Evolutionary conservation across 768 basidiomycete genomes (phyloP).

Genomic region (Wakefieldia striispora): DNA sequence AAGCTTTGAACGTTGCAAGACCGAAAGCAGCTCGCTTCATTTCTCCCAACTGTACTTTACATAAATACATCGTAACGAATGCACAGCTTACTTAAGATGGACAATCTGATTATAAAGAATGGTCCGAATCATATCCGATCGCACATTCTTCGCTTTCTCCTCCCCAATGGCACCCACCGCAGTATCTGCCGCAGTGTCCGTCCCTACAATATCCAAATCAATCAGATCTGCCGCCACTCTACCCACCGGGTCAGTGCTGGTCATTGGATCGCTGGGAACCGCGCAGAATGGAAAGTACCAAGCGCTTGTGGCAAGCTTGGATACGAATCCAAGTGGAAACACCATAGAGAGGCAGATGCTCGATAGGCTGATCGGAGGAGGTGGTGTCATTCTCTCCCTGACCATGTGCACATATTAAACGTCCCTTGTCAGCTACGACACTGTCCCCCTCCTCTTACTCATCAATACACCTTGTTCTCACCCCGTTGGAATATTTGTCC

Average conservation of each 20-base stretch:
- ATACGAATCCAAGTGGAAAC: conserved; percentile 36
- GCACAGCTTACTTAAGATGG: conserved; percentile 20
- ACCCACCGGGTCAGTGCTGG: conserved; percentile 53
- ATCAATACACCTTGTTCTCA: conserved; percentile 67
- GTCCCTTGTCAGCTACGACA: conserved; percentile 47
- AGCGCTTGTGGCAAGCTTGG: conserved; percentile 58
- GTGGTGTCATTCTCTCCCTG: conserved; percentile 36
- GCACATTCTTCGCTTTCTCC: background rate
- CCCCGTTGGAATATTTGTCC: conserved; percentile 57
- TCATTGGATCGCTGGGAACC: conserved; percentile 74
- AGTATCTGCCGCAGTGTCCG: conserved; percentile 33
- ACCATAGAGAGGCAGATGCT: conserved; percentile 77
- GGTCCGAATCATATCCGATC: background rate
- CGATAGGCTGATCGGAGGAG: conserved; percentile 78
- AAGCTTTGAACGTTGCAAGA: background rate
- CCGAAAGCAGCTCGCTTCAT: background rate
- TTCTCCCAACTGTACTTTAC: background rate
- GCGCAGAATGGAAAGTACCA: conserved; percentile 83
- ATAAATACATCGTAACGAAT: background rate
- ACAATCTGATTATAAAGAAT: conserved; percentile 21
- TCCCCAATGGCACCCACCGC: conserved; percentile 61
- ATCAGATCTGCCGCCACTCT: conserved; percentile 23
- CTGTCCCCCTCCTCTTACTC: conserved; percentile 55
- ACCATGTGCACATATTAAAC: background rate
- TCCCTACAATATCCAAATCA: conserved; percentile 13